Percentiles rank a stretch among this genome's conserved stretches.
These are phyloP conservation scores for Sporisorium exsertum DNA, from an alignment of 1,284 basidiomycete species.

Conservation along the genomic window DNA sequence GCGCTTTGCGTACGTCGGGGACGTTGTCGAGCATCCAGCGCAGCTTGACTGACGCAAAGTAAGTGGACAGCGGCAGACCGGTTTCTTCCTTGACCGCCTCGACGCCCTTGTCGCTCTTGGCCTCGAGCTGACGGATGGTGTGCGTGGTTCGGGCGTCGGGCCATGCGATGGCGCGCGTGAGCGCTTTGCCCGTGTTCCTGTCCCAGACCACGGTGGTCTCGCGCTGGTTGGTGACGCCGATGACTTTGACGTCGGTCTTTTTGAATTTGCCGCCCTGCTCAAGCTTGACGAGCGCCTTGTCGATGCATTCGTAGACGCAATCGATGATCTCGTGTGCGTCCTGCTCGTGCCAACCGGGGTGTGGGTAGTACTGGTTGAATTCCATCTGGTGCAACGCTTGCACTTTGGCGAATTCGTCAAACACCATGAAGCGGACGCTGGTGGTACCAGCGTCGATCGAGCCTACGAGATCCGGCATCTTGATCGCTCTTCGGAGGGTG, in stretches of 20 bases:
- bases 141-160: slow-evolving; percentile 90
- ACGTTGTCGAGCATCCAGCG: slow-evolving; percentile 95
- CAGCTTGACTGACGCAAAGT: slow-evolving; percentile 95
- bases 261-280: slow-evolving; percentile 79
- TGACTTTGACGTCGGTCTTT: slow-evolving; percentile 85
- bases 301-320: slow-evolving; percentile 82
- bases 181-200: slow-evolving; percentile 84
- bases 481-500: background rate
- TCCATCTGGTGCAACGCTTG: slow-evolving; percentile 83
- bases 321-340: slow-evolving; percentile 85
- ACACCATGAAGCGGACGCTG: slow-evolving; percentile 92
- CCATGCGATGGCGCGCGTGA: slow-evolving; percentile 93
- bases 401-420: slow-evolving; percentile 88
- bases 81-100: slow-evolving; percentile 73
- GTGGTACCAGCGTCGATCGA: slow-evolving; percentile 71
- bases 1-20: slow-evolving; percentile 81
- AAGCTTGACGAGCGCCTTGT: slow-evolving; percentile 79
- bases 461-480: slow-evolving; percentile 52
- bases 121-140: slow-evolving; percentile 81
- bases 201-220: slow-evolving; percentile 97
- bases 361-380: slow-evolving; percentile 66
- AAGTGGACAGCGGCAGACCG: slow-evolving; percentile 74
- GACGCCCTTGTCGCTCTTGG: slow-evolving; percentile 81
- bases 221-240: slow-evolving; percentile 97
- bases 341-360: slow-evolving; percentile 89